These are phyloP conservation scores for Ceriops zippeliana DNA, from an alignment of 345 rosid species.

Conservation along the genomic window DNA sequence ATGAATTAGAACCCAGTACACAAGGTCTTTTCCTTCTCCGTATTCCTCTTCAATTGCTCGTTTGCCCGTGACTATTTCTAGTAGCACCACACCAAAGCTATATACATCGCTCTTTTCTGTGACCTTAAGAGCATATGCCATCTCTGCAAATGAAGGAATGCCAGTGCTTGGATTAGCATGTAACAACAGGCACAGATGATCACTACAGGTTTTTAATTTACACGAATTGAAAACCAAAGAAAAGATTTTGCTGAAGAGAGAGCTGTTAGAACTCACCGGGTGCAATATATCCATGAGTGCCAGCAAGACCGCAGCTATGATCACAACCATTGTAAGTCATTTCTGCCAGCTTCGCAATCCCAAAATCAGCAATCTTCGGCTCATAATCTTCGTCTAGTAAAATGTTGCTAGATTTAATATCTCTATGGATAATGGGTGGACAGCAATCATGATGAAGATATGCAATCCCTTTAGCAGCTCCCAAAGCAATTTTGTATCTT, in stretches of 20 bases:
- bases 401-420: slow-evolving; percentile 83
- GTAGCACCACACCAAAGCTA: slow-evolving; percentile 83
- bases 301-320: slow-evolving; percentile 53
- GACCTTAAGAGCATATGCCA: slow-evolving; percentile 64
- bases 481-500: slow-evolving; percentile 70
- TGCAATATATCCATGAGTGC: slow-evolving; percentile 90
- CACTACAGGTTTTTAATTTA: too few species aligned
- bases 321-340: slow-evolving; percentile 39
- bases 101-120: slow-evolving; percentile 79
- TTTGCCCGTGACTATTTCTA: slow-evolving; percentile 59
- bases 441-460: slow-evolving; percentile 85
- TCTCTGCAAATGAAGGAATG: slow-evolving; percentile 42
- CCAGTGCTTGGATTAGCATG: neutral
- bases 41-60: slow-evolving; percentile 62
- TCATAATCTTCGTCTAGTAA: slow-evolving; percentile 61
- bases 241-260: neutral
- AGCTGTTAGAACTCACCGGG: slow-evolving; percentile 57
- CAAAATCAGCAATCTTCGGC: slow-evolving; percentile 88
- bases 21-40: slow-evolving; percentile 80
- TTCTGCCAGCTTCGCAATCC: slow-evolving; percentile 72
- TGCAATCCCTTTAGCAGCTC: slow-evolving; percentile 81
- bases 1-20: slow-evolving; percentile 60
- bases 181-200: neutral
- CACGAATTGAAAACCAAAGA: neutral
- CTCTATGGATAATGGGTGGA: slow-evolving; percentile 78